Conservation (phyloP, 2,329 filamentous ascomycete species). For the Ascochyta clinopodiicola region DNA sequence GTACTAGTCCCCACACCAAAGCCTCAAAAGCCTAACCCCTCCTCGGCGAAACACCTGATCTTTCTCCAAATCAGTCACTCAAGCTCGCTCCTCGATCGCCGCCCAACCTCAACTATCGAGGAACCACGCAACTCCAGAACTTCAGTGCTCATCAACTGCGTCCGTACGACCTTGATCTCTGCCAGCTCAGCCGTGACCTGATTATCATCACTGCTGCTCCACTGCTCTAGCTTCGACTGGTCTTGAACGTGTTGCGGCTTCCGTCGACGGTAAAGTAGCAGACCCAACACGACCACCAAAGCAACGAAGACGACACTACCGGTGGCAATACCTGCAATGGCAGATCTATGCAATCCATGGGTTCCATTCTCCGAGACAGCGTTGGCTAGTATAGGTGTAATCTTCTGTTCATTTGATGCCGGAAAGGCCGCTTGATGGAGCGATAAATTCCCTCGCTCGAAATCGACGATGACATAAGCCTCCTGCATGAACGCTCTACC, state of each 20-base stretch:
- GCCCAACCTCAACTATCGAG: not conserved
- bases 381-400: not conserved
- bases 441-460: slow-evolving; percentile 40
- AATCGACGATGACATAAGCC: slow-evolving; percentile 47
- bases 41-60: too few relatives aligned
- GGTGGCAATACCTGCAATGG: not conserved
- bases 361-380: not conserved
- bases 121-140: not conserved
- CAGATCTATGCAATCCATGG: not conserved
- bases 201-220: not conserved
- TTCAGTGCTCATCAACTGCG: not conserved
- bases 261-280: not conserved
- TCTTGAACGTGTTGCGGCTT: not conserved
- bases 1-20: too few relatives aligned
- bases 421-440: slow-evolving; percentile 3
- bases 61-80: not conserved
- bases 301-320: not conserved
- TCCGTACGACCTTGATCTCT: not conserved
- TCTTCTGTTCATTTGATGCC: not conserved
- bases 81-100: not conserved
- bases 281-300: not conserved
- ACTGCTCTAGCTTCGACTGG: not conserved
- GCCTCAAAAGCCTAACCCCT: too few relatives aligned
- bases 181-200: not conserved
- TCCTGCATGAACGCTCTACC: slow-evolving; percentile 48